Evolutionary conservation across 2,329 filamentous ascomycete species (phyloP), one percentile per base, ranked within the genome.

Genomic region (Alternaria sp.): DNA sequence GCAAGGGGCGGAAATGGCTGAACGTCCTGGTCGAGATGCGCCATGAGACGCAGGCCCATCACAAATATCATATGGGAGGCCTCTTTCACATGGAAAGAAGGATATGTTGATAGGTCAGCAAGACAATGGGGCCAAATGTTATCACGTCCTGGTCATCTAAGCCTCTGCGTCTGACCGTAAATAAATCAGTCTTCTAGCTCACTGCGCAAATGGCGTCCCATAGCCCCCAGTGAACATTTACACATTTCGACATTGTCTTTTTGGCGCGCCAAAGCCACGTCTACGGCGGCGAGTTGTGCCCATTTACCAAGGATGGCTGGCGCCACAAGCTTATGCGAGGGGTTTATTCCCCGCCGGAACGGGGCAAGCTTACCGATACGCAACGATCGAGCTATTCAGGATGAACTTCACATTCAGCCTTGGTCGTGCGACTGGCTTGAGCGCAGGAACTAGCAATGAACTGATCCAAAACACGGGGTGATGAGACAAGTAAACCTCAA

Each of bases 281-380:
- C 41, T 18, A 14, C 20, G 18, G 41, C 34, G 4, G 53, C 53
- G 48, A 48, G 43, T 9, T 48, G 26, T 32, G 30, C 22, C 32
- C 18, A 36, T 42, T 30, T 39, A 26, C 52, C 20, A 48, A 32
- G 42, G 41, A 49, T 55, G n/a, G 39, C 46, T 24, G 30, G 30
- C 52, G 52, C 47, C 56, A 57, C 59, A 39, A 47, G 41, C 61
- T 65, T 51, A 59, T 48, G 36, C 36, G 47, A 41, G 43, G 20
- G 24, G 51, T 8, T 8, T 22, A 36, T 28, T 12, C 30, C 44
- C 12, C 24, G 24, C 53, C 34, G 34, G 26, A 39, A 6, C 20
- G 28, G 4, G 20, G 44, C 38, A 48, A 48, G 28, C 32, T 55
- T 49, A 30, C 28, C 28, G 28, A 30, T 11, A 49, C 34, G 53